Percentiles rank a stretch among this genome's conserved stretches.
Evolutionary conservation across 768 basidiomycete species (phyloP).

Genomic region (Cantharellus cinnabarinus): DNA sequence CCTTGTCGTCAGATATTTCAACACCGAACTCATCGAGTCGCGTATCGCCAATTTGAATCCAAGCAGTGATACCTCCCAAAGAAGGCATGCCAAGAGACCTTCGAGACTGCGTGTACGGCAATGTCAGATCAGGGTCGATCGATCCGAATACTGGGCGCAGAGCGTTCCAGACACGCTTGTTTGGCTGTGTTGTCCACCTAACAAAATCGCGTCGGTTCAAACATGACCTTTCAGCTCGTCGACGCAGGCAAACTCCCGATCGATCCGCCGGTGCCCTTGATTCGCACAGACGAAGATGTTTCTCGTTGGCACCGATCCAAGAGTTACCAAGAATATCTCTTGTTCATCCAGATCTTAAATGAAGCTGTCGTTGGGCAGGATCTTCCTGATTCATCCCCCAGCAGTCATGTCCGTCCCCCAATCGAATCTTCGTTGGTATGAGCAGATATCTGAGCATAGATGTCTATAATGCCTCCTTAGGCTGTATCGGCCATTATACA

Average conservation of each 20-base stretch:
- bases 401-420: neutral
- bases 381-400: constrained; percentile 15
- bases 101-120: no score
- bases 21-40: neutral
- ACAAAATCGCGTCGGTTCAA: neutral
- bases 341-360: constrained; percentile 58
- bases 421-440: neutral
- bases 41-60: neutral
- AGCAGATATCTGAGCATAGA: neutral
- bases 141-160: no score
- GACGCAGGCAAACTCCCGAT: constrained; percentile 4
- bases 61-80: constrained; percentile 1
- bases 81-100: neutral
- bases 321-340: constrained; percentile 51
- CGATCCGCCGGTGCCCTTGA: constrained; percentile 16
- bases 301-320: constrained; percentile 46
- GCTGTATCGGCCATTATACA: constrained; percentile 21
- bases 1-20: neutral
- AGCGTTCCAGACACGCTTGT: neutral
- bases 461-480: constrained; percentile 8
- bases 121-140: no score
- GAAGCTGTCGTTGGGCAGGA: constrained; percentile 52
- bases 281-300: constrained; percentile 55
- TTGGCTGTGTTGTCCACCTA: neutral
- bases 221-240: neutral